Evolutionary conservation across 352 stramenopile genomes (phyloP), one percentile per base, ranked within the genome.

Genomic region (Pythium utonaiense): DNA sequence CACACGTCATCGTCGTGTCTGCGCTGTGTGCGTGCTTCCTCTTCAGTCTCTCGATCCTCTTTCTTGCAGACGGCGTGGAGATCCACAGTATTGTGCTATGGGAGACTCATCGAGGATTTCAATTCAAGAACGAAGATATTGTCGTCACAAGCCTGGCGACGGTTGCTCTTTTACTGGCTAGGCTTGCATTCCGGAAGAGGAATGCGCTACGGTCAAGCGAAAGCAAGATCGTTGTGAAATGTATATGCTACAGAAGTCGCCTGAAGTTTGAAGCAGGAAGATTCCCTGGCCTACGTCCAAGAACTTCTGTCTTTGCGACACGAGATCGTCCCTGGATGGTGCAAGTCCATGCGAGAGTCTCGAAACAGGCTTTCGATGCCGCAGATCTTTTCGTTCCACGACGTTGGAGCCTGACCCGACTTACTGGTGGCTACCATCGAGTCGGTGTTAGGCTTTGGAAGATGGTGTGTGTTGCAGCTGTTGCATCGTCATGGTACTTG

Each of bases 151-250:
- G 14, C 16, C 51, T 47, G 8, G 42, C 7, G 9, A 62, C 55
- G 3, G 13, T 53, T 13, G 55, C 55, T 14, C 19, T 62, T n/a
- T 31, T 62, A 38, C 22, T 42, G 17, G 9, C 27, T 14, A 31
- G 48, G 0, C 47, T 63, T 24, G 45, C 24, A 3, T 57, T 57
- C 14, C 57, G 57, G 13, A 63, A 57, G 12, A 45, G 45, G 10
- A 24, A 36, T 17, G 47, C 57, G n/a, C 33, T 63, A 2, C 48
- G 28, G n/a, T 2, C n/a, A 17, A 34, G 22, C 28, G 51, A 14
- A 6, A 49, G 28, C 27, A 30, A 27, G 21, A 44, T 24, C 8
- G 28, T 49, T 12, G 52, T 58, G 21, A 47, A 62, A 28, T 62
- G 55, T 36, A 48, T 62, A 19, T 7, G 21, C 5, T 55, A 41